Percentiles rank a stretch among this genome's conserved stretches.
phyloP scores from a whole-genome alignment of 495 filamentous ascomycete species.

The Penicillium riverlandense region DNA sequence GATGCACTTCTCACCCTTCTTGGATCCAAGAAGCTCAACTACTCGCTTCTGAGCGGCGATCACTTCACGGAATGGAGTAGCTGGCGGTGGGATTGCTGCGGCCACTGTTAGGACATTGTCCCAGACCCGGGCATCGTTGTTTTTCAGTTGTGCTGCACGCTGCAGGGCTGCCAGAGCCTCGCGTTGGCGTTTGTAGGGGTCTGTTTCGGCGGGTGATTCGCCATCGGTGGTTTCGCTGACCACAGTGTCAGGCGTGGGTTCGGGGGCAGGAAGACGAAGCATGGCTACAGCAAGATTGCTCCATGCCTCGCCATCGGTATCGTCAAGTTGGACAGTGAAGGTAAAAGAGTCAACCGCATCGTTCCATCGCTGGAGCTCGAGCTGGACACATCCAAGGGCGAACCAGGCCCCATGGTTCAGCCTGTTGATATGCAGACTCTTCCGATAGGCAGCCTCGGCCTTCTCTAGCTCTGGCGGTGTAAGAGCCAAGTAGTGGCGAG shows the following conservation, averaged over 20 bases:
- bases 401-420: slow-evolving; percentile 82
- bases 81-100: slow-evolving; percentile 64
- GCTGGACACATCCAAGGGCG: slow-evolving; percentile 76
- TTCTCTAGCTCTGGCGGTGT: slow-evolving; percentile 52
- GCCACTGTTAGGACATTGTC: slow-evolving; percentile 88
- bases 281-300: slow-evolving; percentile 87
- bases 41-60: slow-evolving; percentile 64
- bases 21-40: slow-evolving; percentile 62
- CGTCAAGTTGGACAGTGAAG: slow-evolving; percentile 71
- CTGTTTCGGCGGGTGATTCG: slow-evolving; percentile 19
- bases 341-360: slow-evolving; percentile 84
- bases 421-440: slow-evolving; percentile 69
- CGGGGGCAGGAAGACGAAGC: slow-evolving; percentile 39
- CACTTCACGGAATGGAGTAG: slow-evolving; percentile 63
- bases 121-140: slow-evolving; percentile 86
- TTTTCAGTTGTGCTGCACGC: slow-evolving; percentile 70
- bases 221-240: slow-evolving; percentile 13
- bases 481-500: slow-evolving; percentile 61
- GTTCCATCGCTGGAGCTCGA: slow-evolving; percentile 67
- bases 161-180: slow-evolving; percentile 81
- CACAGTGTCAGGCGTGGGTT: slow-evolving; percentile 26
- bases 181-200: slow-evolving; percentile 54
- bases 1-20: slow-evolving; percentile 66
- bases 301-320: slow-evolving; percentile 87
- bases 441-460: slow-evolving; percentile 69